Evolutionary conservation across 352 stramenopile species (phyloP), one percentile per base, ranked within the genome.

Genomic region (Globisporangium cylindrosporum): DNA sequence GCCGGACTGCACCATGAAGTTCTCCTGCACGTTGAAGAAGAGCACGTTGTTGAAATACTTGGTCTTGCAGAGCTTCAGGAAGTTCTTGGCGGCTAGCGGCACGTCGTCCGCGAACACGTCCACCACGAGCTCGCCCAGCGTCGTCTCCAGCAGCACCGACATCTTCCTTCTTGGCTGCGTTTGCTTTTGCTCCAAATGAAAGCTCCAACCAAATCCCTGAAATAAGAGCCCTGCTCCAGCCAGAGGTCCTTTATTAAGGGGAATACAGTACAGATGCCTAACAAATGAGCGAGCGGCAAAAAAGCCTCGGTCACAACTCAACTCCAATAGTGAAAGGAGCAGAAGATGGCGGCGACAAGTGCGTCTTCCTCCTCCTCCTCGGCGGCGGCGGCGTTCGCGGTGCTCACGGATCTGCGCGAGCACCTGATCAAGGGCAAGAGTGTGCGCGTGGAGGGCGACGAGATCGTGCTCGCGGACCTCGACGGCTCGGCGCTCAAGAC

Each of bases 21-120:
- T 97, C 70, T 97, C 82, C 75, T 98, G 92, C n/a, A 98, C 89
- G 75, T 98, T 98, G 79, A 98, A 98, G 76, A 99, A 97, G 9
- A 99, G 81, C 63, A 80, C 86, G 63, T 88, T 84, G 78, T 98
- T 94, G 76, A 98, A 99, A 76, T 98, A 98, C 74, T 97, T 97
- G 73, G 75, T 82, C 81, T 97, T 97, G 82, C 95, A 98, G 24
- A 99, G 84, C 74, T 98, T 98, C 60, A 99, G 79, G 72, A 99
- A 98, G 79, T 98, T 99, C 48, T 84, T 89, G 64, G 79, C 78
- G 22, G 93, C 84, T 25, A 92, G 72, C 27, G 94, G 94, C 57
- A 82, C 92, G 49, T 86, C 84, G 3, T 97, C 86, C 59, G 85
- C 81, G 72, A 79, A 97, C 58, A 99, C 77, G 68, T 99, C 95